These are phyloP conservation scores for Arabidopsis lyrata DNA, from an alignment of 441 rosid genomes.

Conservation along the genomic window DNA sequence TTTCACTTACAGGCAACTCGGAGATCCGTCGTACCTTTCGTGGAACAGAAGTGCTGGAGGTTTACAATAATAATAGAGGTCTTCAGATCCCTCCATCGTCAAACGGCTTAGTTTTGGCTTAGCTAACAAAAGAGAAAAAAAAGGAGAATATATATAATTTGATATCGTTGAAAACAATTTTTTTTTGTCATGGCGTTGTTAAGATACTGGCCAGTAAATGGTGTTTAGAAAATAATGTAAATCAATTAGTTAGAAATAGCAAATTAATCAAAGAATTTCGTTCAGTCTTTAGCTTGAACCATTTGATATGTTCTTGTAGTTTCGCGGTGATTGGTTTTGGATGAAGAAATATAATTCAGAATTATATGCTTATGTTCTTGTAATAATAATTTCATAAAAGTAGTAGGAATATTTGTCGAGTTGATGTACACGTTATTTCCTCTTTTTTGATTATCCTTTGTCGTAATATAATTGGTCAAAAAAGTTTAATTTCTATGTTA, in stretches of 20 bases:
- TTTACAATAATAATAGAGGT: slow-evolving; percentile 45
- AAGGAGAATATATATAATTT: not conserved
- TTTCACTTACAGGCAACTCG: slow-evolving; percentile 77
- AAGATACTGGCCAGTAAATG: slow-evolving; percentile 4
- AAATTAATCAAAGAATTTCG: not conserved
- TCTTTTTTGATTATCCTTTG: not conserved
- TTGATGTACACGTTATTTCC: not conserved
- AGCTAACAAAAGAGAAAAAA: not conserved
- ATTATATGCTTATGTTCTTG: too few relatives aligned
- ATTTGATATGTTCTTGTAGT: too few relatives aligned
- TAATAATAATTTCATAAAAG: not conserved
- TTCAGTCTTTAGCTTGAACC: not conserved
- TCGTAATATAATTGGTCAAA: not conserved
- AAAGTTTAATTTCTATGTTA: slow-evolving; percentile 2
- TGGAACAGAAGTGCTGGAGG: slow-evolving; percentile 88
- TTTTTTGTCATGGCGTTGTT: not conserved
- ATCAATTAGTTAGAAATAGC: slow-evolving; percentile 7
- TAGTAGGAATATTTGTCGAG: too few relatives aligned
- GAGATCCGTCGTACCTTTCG: slow-evolving; percentile 86
- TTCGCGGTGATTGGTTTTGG: too few relatives aligned
- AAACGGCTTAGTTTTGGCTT: slow-evolving; percentile 16
- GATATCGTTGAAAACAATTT: slow-evolving; percentile 13
- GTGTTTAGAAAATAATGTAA: slow-evolving; percentile 22
- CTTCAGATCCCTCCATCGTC: slow-evolving; percentile 12
- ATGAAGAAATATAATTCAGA: too few relatives aligned